phyloP scores from a whole-genome alignment of 495 filamentous ascomycete species.

The Xanthoparmelia taractica region DNA sequence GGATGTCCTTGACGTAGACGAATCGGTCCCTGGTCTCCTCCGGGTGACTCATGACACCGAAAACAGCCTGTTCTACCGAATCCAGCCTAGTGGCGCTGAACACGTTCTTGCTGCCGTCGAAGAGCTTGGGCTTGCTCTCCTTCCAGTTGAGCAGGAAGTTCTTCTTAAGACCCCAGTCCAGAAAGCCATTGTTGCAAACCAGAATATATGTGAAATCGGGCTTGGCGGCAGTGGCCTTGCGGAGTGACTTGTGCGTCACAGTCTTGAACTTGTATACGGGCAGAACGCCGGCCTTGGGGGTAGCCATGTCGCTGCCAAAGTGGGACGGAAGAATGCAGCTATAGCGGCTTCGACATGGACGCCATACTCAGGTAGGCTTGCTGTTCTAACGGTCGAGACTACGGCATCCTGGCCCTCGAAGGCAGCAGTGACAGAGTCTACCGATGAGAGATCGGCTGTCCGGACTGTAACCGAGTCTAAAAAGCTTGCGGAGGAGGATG shows the following conservation, averaged over 20 bases:
- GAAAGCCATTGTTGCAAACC: constrained; percentile 43
- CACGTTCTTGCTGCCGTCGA: constrained; percentile 47
- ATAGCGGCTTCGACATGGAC: constrained; percentile 53
- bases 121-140: constrained; percentile 38
- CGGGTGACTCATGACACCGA: constrained; percentile 41
- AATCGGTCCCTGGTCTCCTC: constrained; percentile 48
- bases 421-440: constrained; percentile 39
- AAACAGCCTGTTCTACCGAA: constrained; percentile 43
- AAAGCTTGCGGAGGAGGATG: constrained; percentile 33
- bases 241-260: constrained; percentile 40
- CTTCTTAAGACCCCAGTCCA: constrained; percentile 44
- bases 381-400: constrained; percentile 33
- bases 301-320: constrained; percentile 48
- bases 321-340: constrained; percentile 55
- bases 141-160: constrained; percentile 36
- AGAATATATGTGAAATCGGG: constrained; percentile 44
- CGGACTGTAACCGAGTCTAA: constrained; percentile 37
- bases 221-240: constrained; percentile 31
- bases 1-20: constrained; percentile 43
- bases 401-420: constrained; percentile 36
- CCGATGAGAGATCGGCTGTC: constrained; percentile 49
- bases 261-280: constrained; percentile 45
- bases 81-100: constrained; percentile 43
- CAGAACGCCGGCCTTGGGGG: constrained; percentile 32
- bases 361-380: constrained; percentile 35